These are phyloP conservation scores for Dryas integrifolia DNA, from an alignment of 331 rosid genomes.

Conservation along the genomic window DNA sequence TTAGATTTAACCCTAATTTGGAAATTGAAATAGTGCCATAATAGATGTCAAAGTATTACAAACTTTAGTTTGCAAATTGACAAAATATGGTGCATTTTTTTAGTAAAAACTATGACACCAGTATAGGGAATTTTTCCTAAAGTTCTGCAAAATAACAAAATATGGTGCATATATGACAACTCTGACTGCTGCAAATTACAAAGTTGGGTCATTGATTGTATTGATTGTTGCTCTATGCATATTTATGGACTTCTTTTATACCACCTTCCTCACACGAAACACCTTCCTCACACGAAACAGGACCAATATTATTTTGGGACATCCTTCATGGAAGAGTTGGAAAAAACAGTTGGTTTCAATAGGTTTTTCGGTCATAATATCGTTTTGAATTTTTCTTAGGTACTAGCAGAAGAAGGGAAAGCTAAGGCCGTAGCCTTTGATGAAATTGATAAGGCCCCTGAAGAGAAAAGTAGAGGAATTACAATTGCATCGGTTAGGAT, in stretches of 20 bases:
- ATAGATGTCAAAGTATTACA: no score
- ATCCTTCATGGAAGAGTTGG: neutral
- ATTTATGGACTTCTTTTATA: no score
- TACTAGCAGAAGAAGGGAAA: slow-evolving; percentile 89
- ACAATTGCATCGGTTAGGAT: slow-evolving; percentile 80
- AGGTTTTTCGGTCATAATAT: neutral
- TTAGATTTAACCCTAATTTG: no score
- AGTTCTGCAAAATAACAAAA: no score
- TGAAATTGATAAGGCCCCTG: slow-evolving; percentile 95
- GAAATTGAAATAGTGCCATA: no score
- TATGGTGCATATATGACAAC: slow-evolving; percentile 37
- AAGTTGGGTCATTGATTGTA: slow-evolving; percentile 37
- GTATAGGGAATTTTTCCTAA: no score
- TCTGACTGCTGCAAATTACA: slow-evolving; percentile 83
- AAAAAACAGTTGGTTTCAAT: neutral
- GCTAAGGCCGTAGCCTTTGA: slow-evolving; percentile 91
- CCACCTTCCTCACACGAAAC: neutral
- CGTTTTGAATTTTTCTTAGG: slow-evolving; percentile 41
- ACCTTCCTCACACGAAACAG: neutral
- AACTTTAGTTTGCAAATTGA: no score
- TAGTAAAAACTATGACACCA: no score
- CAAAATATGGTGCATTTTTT: no score
- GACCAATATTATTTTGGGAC: neutral
- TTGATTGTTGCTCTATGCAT: neutral
- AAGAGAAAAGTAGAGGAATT: slow-evolving; percentile 93